Base-by-base conservation (phyloP, 129 eudicot species). In the Silybum marianum region DNA sequence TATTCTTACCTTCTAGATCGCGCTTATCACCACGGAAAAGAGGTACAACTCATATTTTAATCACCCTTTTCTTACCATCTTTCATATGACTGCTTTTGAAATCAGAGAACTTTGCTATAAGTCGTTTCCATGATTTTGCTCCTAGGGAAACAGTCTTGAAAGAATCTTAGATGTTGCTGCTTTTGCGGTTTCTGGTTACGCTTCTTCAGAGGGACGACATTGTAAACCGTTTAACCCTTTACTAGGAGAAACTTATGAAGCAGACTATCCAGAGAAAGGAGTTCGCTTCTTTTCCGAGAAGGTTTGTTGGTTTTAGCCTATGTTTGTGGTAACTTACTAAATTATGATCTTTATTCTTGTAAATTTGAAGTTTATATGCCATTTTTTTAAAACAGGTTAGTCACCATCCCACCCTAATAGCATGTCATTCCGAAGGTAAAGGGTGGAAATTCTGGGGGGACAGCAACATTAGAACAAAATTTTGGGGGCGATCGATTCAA, bases 181-280 rank as follows among this genome's bases (percentile, higher is more conserved):
- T 68, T 94, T 94, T 84, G 98, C 98, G 75, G 96, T 89, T 75
- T 95, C 98, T 63, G 98, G 96, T 23, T 95, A 95, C 83, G 93
- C 98, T 78, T 92, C 97, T 40, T 80, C 97, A 75, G 97, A 88
- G 78, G 97, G 97, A 32, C 85, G 97, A 48, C 87, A 86, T 54
- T 94, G 98, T 81, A 94, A 94, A 88, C 98, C 98, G 30, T 94
- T 94, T 85, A 94, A 94, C 82, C 98, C 98, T 72, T 83, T 94
- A 80, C 82, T 94, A 71, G 98, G 98, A 76, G 98, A 94, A 84
- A 94, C 98, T 75, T 92, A 94, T 66, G 98, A 94, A 85, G 98
- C 98, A 81, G 96, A 94, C 58, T 94, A 84, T 88, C 98, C 97
- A 12, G 98, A 92, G 51, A 92, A 88, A 86, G 98, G 98, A 72